These are phyloP conservation scores for Teratosphaeria epicoccoides DNA, from an alignment of 2,329 filamentous ascomycete genomes.

Conservation along the genomic window DNA sequence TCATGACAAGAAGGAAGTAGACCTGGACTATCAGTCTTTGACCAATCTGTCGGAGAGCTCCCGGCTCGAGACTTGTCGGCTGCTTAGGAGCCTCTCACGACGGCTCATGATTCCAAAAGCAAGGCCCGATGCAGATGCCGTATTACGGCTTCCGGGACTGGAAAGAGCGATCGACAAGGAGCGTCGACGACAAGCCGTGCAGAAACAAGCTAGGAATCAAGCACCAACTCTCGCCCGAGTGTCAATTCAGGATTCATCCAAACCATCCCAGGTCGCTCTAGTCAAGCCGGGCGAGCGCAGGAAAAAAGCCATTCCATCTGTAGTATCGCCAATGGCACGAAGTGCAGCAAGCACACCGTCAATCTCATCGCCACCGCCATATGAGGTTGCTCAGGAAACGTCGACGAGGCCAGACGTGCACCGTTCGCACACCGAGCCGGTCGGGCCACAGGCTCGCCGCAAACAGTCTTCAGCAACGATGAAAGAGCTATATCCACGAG, in stretches of 20 bases:
- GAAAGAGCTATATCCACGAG: neutral
- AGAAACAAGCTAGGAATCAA: constrained; percentile 9
- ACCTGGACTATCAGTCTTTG: constrained; percentile 34
- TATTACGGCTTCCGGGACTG: neutral
- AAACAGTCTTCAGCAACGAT: constrained; percentile 8
- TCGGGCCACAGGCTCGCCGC: constrained; percentile 1
- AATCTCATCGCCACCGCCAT: constrained; percentile 4
- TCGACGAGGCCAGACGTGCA: neutral
- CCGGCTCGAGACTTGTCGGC: constrained; percentile 33
- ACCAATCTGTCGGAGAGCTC: constrained; percentile 37
- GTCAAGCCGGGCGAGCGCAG: constrained; percentile 16
- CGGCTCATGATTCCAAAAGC: constrained; percentile 9
- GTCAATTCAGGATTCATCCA: constrained; percentile 19
- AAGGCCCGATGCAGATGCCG: neutral
- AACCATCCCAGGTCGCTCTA: constrained; percentile 19
- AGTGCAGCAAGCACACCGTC: constrained; percentile 1
- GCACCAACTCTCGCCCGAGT: constrained; percentile 20
- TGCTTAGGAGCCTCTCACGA: constrained; percentile 30
- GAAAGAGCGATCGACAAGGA: neutral
- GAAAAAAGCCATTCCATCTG: constrained; percentile 6
- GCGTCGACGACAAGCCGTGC: neutral
- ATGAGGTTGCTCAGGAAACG: neutral
- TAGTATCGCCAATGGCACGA: neutral
- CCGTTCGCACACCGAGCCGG: constrained; percentile 3
- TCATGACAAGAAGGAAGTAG: constrained; percentile 23